Evolutionary conservation across 257 asterid genomes (phyloP).

Genomic region (Apocynum venetum): DNA sequence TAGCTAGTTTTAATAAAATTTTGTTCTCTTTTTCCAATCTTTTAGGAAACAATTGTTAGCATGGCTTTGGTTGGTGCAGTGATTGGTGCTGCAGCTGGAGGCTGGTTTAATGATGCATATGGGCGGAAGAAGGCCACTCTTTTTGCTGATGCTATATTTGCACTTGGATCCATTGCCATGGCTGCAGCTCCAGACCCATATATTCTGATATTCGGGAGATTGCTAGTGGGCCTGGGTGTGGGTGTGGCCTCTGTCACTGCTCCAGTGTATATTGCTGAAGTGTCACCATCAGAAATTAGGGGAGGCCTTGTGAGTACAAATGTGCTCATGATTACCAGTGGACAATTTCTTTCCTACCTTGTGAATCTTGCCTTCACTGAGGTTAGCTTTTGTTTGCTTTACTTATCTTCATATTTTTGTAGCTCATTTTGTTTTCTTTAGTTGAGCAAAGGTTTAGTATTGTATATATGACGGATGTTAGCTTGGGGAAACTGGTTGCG

Average conservation of each 20-base stretch:
- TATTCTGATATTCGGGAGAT: slow-evolving; percentile 71
- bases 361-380: slow-evolving; percentile 95
- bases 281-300: slow-evolving; percentile 85
- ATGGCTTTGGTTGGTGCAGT: slow-evolving; percentile 97
- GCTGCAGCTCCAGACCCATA: slow-evolving; percentile 87
- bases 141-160: slow-evolving; percentile 75
- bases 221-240: slow-evolving; percentile 80
- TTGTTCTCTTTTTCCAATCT: slow-evolving; percentile 11
- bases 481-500: not conserved
- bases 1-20: not conserved
- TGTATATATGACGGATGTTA: not conserved
- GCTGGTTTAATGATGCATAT: slow-evolving; percentile 79
- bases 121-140: slow-evolving; percentile 95
- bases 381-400: slow-evolving; percentile 43
- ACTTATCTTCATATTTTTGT: slow-evolving; percentile 1
- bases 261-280: slow-evolving; percentile 95
- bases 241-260: slow-evolving; percentile 97
- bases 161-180: slow-evolving; percentile 78
- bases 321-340: slow-evolving; percentile 96
- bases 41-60: slow-evolving; percentile 93
- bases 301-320: slow-evolving; percentile 96
- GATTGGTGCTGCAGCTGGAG: slow-evolving; percentile 86
- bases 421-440: not conserved
- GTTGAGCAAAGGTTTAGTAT: not conserved
- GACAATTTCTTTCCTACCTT: slow-evolving; percentile 92